A percentile compares a stretch with the other conserved stretches of the same genome.
Conservation (phyloP, 495 filamentous ascomycete genomes). For the Aspergillus mulundensis region DNA sequence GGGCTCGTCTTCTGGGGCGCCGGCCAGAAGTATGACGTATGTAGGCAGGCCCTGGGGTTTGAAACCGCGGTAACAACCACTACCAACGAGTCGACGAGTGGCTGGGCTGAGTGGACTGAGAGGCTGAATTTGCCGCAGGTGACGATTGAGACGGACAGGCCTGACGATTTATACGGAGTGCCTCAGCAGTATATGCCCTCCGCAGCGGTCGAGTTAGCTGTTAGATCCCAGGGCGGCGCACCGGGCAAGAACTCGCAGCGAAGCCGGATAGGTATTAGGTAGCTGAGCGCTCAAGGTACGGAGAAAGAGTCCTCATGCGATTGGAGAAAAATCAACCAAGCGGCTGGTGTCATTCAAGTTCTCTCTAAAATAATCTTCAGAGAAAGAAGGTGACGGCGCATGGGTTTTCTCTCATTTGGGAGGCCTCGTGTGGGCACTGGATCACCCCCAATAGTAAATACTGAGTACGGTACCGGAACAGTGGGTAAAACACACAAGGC, state of each 20-base stretch:
- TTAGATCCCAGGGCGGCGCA: neutral
- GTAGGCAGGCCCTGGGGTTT: constrained; percentile 21
- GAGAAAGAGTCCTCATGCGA: neutral
- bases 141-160: neutral
- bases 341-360: neutral
- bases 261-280: constrained; percentile 29
- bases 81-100: neutral
- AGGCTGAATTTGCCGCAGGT: constrained; percentile 5
- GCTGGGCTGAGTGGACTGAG: neutral
- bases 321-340: neutral
- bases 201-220: neutral
- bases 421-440: neutral
- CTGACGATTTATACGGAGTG: neutral
- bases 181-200: neutral
- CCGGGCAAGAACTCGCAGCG: constrained; percentile 12
- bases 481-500: neutral
- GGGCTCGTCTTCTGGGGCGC: constrained; percentile 27
- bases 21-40: constrained; percentile 37
- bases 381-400: neutral
- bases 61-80: constrained; percentile 17
- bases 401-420: neutral
- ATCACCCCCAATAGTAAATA: neutral
- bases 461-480: neutral
- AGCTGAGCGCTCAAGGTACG: constrained; percentile 16
- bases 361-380: neutral